A percentile compares a stretch with the other conserved stretches of the same genome.
Conservation (phyloP, 164 flowering plant genomes). For the Tetrastigma voinierianum region DNA sequence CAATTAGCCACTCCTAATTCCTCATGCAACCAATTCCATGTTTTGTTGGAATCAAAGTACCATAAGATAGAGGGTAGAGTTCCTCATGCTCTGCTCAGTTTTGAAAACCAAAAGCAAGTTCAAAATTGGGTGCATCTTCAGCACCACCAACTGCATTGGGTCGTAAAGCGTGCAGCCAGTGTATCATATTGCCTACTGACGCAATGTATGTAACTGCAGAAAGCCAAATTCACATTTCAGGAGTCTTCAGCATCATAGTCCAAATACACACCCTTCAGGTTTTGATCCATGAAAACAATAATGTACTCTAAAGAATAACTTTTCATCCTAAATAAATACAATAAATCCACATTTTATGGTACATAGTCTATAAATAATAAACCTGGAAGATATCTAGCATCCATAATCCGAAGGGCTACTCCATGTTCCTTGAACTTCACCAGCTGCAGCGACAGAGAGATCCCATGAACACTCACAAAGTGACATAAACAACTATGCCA, state of each 20-base stretch:
- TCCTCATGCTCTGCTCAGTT: too few species aligned
- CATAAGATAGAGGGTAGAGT: too few species aligned
- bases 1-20: too few species aligned
- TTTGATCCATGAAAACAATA: background rate
- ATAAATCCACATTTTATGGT: background rate
- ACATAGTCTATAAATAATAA: background rate
- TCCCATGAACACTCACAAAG: background rate
- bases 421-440: constrained; percentile 44
- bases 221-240: background rate
- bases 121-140: too few species aligned
- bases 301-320: background rate
- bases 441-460: constrained; percentile 44
- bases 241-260: too few species aligned
- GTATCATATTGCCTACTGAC: background rate
- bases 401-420: background rate
- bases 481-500: background rate
- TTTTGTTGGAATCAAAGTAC: too few species aligned
- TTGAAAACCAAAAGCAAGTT: too few species aligned
- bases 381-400: constrained; percentile 1
- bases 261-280: background rate
- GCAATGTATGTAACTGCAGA: background rate
- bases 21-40: too few species aligned
- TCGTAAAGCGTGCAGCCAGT: too few species aligned
- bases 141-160: too few species aligned
- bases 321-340: too few species aligned